Evolutionary conservation across 1,284 basidiomycete genomes (phyloP).

Genomic region (Melampsora medusae): DNA sequence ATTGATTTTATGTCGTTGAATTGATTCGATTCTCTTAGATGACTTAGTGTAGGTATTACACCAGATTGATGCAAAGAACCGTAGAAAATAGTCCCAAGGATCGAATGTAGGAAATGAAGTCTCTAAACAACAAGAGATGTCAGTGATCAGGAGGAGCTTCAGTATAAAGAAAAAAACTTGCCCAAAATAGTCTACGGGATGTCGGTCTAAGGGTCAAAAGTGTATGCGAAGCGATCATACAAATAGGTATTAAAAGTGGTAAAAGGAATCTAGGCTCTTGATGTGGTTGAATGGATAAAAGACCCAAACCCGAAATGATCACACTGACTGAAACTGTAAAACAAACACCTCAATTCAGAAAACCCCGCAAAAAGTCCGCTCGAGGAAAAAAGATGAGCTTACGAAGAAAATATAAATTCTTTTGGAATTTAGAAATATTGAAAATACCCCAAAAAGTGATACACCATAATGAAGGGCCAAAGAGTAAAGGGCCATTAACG

Average conservation of each 20-base stretch:
- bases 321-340: constrained; percentile 30
- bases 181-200: constrained; percentile 27
- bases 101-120: constrained; percentile 24
- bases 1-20: not conserved
- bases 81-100: constrained; percentile 7
- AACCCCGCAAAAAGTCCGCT: not conserved
- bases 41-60: constrained; percentile 1
- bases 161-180: not conserved
- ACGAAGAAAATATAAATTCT: no score
- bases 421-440: no score
- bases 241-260: constrained; percentile 51
- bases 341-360: not conserved
- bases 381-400: no score
- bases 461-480: constrained; percentile 47
- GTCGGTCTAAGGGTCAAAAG: not conserved
- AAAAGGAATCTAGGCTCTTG: constrained; percentile 56
- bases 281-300: constrained; percentile 54
- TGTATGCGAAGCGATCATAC: constrained; percentile 37
- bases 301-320: constrained; percentile 44
- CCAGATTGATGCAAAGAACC: constrained; percentile 38
- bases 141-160: not conserved
- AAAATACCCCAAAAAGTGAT: not conserved
- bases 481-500: constrained; percentile 54
- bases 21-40: not conserved
- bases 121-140: constrained; percentile 9